Evolutionary conservation across 2,329 filamentous ascomycete genomes (phyloP).

Genomic region (Fusarium siculi): DNA sequence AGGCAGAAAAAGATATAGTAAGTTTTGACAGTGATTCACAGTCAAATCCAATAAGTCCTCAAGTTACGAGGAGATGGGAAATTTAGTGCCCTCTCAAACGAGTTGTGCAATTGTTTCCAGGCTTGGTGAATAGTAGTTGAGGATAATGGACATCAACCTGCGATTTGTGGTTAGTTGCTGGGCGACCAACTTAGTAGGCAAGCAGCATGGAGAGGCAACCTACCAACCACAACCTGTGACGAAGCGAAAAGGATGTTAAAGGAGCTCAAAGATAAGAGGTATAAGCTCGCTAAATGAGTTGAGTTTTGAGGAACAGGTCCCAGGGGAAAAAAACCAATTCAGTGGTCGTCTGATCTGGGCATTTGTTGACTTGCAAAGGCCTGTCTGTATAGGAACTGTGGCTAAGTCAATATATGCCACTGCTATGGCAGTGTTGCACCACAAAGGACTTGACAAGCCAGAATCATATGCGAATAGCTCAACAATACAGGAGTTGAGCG

Average conservation of each 20-base stretch:
- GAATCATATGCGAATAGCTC: neutral
- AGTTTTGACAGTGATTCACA: slow-evolving; percentile 24
- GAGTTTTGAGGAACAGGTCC: neutral
- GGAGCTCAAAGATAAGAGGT: neutral
- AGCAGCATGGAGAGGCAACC: neutral
- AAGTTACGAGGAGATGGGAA: neutral
- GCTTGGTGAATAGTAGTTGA: neutral
- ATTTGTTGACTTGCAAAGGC: slow-evolving; percentile 25
- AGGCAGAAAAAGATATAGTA: neutral
- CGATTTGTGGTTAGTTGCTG: slow-evolving; percentile 27
- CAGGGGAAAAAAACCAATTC: neutral
- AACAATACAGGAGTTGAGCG: neutral
- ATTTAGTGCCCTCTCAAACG: neutral
- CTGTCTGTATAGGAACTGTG: neutral
- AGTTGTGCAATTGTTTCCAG: slow-evolving; percentile 7
- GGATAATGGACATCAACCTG: neutral
- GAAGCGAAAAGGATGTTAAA: neutral
- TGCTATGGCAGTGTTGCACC: neutral
- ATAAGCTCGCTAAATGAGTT: neutral
- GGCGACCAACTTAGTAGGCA: slow-evolving; percentile 13
- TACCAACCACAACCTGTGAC: neutral
- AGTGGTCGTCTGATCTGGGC: neutral
- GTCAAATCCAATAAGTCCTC: neutral
- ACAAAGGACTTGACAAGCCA: neutral
- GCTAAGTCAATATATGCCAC: neutral